Percentiles rank a stretch among this genome's conserved stretches.
Evolutionary conservation across 495 filamentous ascomycete genomes (phyloP).

Genomic region (Penicillium pulvis): DNA sequence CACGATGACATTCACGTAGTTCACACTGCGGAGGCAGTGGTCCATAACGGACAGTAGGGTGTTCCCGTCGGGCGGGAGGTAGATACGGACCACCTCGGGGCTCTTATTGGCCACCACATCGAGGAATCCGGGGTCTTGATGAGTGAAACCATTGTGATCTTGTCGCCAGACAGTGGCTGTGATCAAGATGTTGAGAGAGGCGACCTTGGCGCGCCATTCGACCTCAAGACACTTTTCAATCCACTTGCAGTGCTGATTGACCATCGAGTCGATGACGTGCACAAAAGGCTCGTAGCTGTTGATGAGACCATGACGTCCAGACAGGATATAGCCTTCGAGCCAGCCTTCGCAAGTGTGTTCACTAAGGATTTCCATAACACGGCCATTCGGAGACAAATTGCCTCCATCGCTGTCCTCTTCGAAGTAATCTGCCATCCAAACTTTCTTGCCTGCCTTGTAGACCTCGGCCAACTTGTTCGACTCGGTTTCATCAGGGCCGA

Average conservation of each 20-base stretch:
- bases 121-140: conserved; percentile 77
- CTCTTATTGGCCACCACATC: conserved; percentile 75
- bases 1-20: conserved; percentile 78
- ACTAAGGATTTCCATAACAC: conserved; percentile 77
- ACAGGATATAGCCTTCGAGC: conserved; percentile 74
- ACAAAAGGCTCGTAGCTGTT: conserved; percentile 81
- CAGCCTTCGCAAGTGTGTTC: conserved; percentile 78
- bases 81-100: conserved; percentile 74
- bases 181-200: conserved; percentile 73
- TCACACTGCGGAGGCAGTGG: conserved; percentile 67
- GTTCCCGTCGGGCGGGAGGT: conserved; percentile 75
- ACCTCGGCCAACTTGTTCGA: conserved; percentile 71
- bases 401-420: conserved; percentile 70
- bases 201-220: conserved; percentile 66
- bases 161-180: conserved; percentile 77
- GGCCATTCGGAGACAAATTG: conserved; percentile 62
- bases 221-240: conserved; percentile 74
- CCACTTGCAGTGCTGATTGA: conserved; percentile 82
- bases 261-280: conserved; percentile 78
- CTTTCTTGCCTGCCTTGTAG: conserved; percentile 71
- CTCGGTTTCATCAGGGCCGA: conserved; percentile 76
- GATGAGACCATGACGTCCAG: conserved; percentile 68
- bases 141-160: conserved; percentile 79
- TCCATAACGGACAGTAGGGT: conserved; percentile 67
- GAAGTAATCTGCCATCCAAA: conserved; percentile 75